These are phyloP conservation scores for Calonectria honghensis DNA, from an alignment of 2,329 filamentous ascomycete species.

Conservation along the genomic window DNA sequence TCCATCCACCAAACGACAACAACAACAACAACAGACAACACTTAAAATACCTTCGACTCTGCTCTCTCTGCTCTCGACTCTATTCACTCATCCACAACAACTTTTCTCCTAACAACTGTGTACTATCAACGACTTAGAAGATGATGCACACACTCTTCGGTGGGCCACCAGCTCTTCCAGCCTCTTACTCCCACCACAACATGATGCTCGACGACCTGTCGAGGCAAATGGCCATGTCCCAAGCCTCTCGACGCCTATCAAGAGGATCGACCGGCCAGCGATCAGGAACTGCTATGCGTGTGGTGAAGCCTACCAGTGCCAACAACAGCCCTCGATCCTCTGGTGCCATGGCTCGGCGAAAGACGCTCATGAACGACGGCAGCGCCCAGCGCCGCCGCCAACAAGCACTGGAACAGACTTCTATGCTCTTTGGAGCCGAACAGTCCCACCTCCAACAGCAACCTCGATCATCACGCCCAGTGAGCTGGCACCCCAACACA, in stretches of 20 bases:
- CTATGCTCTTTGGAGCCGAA: constrained; percentile 52
- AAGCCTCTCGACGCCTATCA: constrained; percentile 68
- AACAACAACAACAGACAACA: constrained; percentile 11
- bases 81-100: constrained; percentile 11
- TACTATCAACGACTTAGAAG: constrained; percentile 35
- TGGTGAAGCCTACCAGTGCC: constrained; percentile 79
- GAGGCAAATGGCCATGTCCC: constrained; percentile 70
- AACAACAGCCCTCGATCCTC: constrained; percentile 80
- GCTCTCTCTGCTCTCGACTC: neutral
- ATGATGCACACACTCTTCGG: constrained; percentile 60
- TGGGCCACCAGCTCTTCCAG: constrained; percentile 53
- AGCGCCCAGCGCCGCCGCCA: constrained; percentile 67
- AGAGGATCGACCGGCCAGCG: constrained; percentile 71
- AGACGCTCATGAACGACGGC: constrained; percentile 73
- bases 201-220: constrained; percentile 71
- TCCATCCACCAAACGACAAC: constrained; percentile 10
- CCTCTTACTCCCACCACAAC: constrained; percentile 59
- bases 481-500: constrained; percentile 85
- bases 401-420: constrained; percentile 67
- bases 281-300: constrained; percentile 71
- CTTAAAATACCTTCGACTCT: constrained; percentile 12
- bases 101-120: neutral
- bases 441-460: constrained; percentile 40
- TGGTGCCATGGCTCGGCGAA: constrained; percentile 70
- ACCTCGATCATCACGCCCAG: constrained; percentile 71